These are phyloP conservation scores for Solanum chilense DNA, from an alignment of 257 asterid species.

Conservation along the genomic window DNA sequence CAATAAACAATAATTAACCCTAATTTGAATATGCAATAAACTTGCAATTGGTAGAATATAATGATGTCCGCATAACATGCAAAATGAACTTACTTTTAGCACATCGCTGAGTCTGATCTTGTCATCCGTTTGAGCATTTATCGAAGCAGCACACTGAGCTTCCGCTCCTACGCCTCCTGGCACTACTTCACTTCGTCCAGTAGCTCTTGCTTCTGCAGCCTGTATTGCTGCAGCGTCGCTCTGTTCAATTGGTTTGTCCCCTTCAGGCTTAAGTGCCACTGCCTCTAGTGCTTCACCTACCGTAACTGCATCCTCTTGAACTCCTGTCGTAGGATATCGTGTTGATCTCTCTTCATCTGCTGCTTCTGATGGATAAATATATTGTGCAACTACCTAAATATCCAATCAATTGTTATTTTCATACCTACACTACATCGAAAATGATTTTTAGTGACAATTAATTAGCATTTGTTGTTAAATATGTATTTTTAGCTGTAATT, in stretches of 20 bases:
- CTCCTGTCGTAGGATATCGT: neutral
- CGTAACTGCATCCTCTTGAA: constrained; percentile 13
- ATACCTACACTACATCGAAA: neutral
- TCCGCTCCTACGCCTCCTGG: constrained; percentile 42
- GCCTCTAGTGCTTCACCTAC: constrained; percentile 76
- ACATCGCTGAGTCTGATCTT: constrained; percentile 41
- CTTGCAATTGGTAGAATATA: no score
- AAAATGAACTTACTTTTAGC: constrained; percentile 14
- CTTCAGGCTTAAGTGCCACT: constrained; percentile 24
- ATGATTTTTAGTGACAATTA: no score
- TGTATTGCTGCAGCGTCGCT: constrained; percentile 59
- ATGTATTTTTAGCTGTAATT: no score
- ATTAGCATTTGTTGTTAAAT: no score
- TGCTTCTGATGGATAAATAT: constrained; percentile 2
- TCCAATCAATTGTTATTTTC: neutral
- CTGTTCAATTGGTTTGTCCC: constrained; percentile 35
- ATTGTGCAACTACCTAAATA: constrained; percentile 36
- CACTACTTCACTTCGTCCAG: constrained; percentile 31
- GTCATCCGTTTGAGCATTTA: constrained; percentile 18
- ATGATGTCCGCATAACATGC: neutral
- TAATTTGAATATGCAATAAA: neutral
- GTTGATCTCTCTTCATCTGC: neutral
- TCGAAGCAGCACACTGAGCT: constrained; percentile 34
- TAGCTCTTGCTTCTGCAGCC: constrained; percentile 53
- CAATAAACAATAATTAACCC: neutral